Conservation (phyloP, 1,284 basidiomycete species). For the Malassezia nana region DNA sequence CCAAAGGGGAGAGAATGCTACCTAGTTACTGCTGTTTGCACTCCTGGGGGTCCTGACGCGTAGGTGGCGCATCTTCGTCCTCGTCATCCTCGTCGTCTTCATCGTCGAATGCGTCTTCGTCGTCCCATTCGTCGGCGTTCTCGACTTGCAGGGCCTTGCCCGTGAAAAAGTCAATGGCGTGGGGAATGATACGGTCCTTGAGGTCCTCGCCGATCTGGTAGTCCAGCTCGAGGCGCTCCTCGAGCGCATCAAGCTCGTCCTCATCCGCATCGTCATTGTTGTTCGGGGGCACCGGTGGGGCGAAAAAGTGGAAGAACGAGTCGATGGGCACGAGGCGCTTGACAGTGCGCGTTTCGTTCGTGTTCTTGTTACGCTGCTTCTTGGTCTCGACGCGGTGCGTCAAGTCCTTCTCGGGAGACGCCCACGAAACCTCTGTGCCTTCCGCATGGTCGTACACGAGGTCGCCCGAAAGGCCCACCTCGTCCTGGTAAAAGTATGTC, state of each 20-base stretch:
- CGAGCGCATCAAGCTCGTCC: conserved; percentile 52
- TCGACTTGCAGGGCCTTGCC: conserved; percentile 90
- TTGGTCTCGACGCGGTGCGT: conserved; percentile 97
- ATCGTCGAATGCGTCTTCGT: conserved; percentile 54
- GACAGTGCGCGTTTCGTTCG: conserved; percentile 48
- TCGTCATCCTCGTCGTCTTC: conserved; percentile 46
- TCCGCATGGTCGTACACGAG: conserved; percentile 88
- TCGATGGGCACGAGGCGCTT: conserved; percentile 47
- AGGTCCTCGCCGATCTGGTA: conserved; percentile 98
- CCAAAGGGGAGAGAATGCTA: too few species aligned
- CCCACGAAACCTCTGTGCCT: conserved; percentile 87
- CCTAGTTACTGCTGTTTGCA: conserved; percentile 42
- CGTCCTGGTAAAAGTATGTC: conserved; percentile 84
- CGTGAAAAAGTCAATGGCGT: conserved; percentile 77
- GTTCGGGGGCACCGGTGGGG: conserved; percentile 43
- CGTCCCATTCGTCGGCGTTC: conserved; percentile 53
- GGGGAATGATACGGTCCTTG: conserved; percentile 93
- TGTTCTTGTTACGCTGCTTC: conserved; percentile 87
- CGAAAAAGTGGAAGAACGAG: conserved; percentile 49
- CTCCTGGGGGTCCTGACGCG: conserved; percentile 38
- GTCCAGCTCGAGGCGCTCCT: conserved; percentile 83
- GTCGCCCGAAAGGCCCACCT: conserved; percentile 86
- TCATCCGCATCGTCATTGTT: conserved; percentile 41
- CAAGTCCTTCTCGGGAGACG: conserved; percentile 83
- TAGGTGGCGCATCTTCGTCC: conserved; percentile 30